Base-by-base conservation (phyloP, 305 asterid genomes). In the Nicotiana rustica region DNA sequence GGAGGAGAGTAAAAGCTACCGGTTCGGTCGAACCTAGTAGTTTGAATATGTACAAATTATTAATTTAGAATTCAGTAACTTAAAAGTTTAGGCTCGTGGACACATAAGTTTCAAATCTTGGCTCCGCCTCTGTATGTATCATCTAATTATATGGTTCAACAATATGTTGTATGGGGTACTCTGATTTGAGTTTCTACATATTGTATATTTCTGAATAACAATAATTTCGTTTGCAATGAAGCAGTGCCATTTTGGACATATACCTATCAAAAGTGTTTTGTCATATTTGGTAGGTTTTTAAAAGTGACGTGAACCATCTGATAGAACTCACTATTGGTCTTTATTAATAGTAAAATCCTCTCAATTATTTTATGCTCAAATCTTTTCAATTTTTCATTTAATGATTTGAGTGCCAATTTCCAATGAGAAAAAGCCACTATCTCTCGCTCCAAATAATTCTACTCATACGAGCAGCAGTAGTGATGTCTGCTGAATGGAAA, bases 401-500 rank as follows among this genome's bases (percentile, higher is more conserved):
- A 76, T 52, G 31, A 55, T 52, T 14, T 75, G 29, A 25, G 66
- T 55, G 80, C 62, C n/a, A 52, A 76, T 52, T 75, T 55, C 31
- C 5, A 9, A 76, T 55, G 0, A 10, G 4, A 25, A 65, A 47
- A 75, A 8, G 9, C 31, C 80, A 44, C 59, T 67, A 0, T 36
- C 10, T 52, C 2, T 29, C 47, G 8, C 47, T 75, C 66, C 80
- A 4, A 55, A 76, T 55, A 76, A 76, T 55, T 0, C 66, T 55
- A 25, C 29, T 25, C 29, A n/a, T 25, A 31, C 31, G 10, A 29
- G n/a, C 8, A 75, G 4, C 17, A 15, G 66, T 29, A 52, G 66
- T 76, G 80, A 55, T 76, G 10, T 33, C 65, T 75, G 80, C 47
- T 75, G 80, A 29, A 52, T 52, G 47, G 47, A 52, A 75, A 52